phyloP scores from a whole-genome alignment of 202 grass and related monocot genomes.

The Panicum virgatum region DNA sequence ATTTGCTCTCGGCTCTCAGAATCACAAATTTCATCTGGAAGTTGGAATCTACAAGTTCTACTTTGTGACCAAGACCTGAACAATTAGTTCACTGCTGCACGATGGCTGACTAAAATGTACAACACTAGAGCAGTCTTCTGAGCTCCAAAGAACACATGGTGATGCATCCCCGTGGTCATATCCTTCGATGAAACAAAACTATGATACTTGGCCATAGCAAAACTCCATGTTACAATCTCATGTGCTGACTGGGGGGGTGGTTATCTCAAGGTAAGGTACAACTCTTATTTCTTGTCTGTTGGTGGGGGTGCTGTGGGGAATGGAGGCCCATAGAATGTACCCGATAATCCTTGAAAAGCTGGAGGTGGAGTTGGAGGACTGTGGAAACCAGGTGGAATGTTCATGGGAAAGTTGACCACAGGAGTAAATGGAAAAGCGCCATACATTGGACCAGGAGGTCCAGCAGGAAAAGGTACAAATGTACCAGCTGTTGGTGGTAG shows the following conservation, averaged over 20 bases:
- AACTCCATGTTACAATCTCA: constrained; percentile 17
- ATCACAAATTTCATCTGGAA: constrained; percentile 17
- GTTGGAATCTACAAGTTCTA: constrained; percentile 16
- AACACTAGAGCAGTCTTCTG: constrained; percentile 29
- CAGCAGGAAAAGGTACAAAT: constrained; percentile 46
- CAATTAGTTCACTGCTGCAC: constrained; percentile 23
- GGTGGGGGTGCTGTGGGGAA: constrained; percentile 36
- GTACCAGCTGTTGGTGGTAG: constrained; percentile 14
- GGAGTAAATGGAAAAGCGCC: constrained; percentile 42
- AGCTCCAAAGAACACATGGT: constrained; percentile 24
- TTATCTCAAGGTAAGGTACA: constrained; percentile 20
- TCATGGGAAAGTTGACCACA: constrained; percentile 36
- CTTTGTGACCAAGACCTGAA: constrained; percentile 4
- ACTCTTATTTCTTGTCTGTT: constrained; percentile 38
- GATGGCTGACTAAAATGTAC: constrained; percentile 40
- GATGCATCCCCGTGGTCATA: constrained; percentile 24
- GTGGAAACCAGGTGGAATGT: constrained; percentile 34
- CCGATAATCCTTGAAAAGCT: constrained; percentile 37
- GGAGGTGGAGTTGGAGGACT: constrained; percentile 34
- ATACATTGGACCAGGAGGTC: constrained; percentile 36
- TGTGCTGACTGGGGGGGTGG: constrained; percentile 15
- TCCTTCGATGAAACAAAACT: constrained; percentile 27
- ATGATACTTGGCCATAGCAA: background rate
- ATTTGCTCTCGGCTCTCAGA: background rate
- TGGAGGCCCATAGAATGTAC: constrained; percentile 41